Percentiles rank a stretch among this genome's conserved stretches.
phyloP scores from a whole-genome alignment of 2,329 filamentous ascomycete genomes.

The Plenodomus biglobosus region DNA sequence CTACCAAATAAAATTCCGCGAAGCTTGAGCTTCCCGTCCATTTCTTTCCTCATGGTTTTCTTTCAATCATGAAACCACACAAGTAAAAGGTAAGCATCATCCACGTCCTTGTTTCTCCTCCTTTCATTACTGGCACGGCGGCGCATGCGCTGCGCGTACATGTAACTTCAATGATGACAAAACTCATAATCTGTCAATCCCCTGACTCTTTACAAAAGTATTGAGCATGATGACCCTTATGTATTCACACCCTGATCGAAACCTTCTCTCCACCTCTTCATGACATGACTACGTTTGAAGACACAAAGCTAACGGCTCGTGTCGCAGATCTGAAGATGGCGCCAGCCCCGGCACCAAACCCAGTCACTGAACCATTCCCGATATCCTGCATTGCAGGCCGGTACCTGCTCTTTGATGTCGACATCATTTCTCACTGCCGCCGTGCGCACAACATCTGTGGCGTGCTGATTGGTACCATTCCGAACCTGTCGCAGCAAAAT shows the following conservation, averaged over 20 bases:
- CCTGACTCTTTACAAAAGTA: constrained; percentile 59
- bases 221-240: constrained; percentile 55
- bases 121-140: not conserved
- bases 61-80: constrained; percentile 39
- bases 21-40: constrained; percentile 12
- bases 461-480: constrained; percentile 81
- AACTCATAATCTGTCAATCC: constrained; percentile 82
- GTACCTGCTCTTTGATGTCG: constrained; percentile 87
- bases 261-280: constrained; percentile 10
- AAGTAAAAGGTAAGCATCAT: constrained; percentile 38
- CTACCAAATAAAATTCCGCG: constrained; percentile 21
- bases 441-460: constrained; percentile 81
- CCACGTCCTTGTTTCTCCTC: no score
- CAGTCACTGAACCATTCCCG: constrained; percentile 62
- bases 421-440: constrained; percentile 75
- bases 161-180: constrained; percentile 60
- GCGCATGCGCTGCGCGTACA: not conserved
- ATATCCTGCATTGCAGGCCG: constrained; percentile 79
- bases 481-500: constrained; percentile 92
- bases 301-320: constrained; percentile 23
- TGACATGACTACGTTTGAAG: constrained; percentile 4
- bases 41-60: constrained; percentile 15
- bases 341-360: constrained; percentile 27
- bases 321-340: constrained; percentile 33
- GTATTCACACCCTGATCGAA: constrained; percentile 46